Percentiles rank a stretch among this genome's conserved stretches.
phyloP scores from a whole-genome alignment of 257 asterid genomes.

The Orobanche coerulescens region DNA sequence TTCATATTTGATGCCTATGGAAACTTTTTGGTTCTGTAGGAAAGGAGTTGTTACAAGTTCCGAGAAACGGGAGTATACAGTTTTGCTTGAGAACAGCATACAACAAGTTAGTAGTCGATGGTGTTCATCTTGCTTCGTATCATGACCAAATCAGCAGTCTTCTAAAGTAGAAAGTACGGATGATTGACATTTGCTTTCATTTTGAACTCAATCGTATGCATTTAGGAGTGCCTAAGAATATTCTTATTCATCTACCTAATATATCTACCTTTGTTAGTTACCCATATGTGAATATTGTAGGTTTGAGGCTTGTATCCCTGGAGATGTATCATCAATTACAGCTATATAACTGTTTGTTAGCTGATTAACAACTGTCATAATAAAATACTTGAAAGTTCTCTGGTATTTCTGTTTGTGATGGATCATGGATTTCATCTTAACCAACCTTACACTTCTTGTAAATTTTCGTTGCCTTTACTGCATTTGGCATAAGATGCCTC shows the following conservation, averaged over 20 bases:
- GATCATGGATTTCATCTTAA: too few relatives aligned
- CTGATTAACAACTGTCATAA: conserved; percentile 20
- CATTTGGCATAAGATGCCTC: too few relatives aligned
- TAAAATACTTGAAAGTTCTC: too few relatives aligned
- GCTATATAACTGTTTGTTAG: conserved; percentile 19
- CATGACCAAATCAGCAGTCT: background rate
- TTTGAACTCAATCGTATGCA: conserved; percentile 22
- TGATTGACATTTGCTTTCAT: conserved; percentile 24
- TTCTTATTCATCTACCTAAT: background rate
- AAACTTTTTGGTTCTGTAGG: conserved; percentile 9
- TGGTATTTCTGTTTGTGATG: too few relatives aligned
- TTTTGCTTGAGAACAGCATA: conserved; percentile 21
- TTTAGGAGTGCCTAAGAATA: conserved; percentile 23
- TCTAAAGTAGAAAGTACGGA: conserved; percentile 18
- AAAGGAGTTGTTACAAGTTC: conserved; percentile 20
- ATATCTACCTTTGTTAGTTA: conserved; percentile 21
- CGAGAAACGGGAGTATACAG: conserved; percentile 8
- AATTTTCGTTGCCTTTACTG: too few relatives aligned
- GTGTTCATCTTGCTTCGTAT: conserved; percentile 8
- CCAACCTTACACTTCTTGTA: too few relatives aligned
- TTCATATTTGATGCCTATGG: too few relatives aligned
- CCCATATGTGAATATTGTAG: conserved; percentile 39
- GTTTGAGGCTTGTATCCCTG: conserved; percentile 17
- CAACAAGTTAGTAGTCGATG: conserved; percentile 14
- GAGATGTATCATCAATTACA: conserved; percentile 17